Evolutionary conservation across 371 early-diverging fungal species (phyloP), one percentile per base, ranked within the genome.

Genomic region (Chytridiales sp.): DNA sequence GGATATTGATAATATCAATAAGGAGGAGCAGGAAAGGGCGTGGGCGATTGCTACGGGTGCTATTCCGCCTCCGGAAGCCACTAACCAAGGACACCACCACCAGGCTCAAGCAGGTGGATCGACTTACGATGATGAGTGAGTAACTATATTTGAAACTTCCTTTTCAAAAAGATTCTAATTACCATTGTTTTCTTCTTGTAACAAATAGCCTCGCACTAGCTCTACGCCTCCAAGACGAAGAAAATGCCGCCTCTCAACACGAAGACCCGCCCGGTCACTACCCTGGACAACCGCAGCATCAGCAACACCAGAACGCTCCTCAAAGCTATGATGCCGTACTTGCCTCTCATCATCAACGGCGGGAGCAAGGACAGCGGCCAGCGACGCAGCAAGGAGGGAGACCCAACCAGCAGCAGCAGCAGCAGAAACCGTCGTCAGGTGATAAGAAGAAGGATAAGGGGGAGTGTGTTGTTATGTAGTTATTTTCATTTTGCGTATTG

Each of bases 221-320:
- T 21, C 32, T 69, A 24, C 26, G 57, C 21, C 31, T 73, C 34
- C 73, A 73, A 40, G 46, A 64, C 21, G 67, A 73, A 51, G 73
- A 73, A 40, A 43, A 69, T 3, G 50, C n/a, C 30, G 35, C 17
- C 15, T 32, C 15, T 9, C 13, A 1, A 11, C 55, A 48, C 15
- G 35, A 13, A 21, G 24, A 32, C 24, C 15, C 31, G 19, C 22
- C 6, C 3, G 32, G n/a, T 13, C 48, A 47, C n/a, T n/a, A n/a
- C n/a, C n/a, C n/a, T n/a, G 35, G 30, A n/a, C n/a, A n/a, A n/a
- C n/a, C n/a, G n/a, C n/a, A n/a, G n/a, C n/a, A n/a, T n/a, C n/a
- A n/a, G n/a, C n/a, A n/a, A n/a, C n/a, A n/a, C n/a, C n/a, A n/a
- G n/a, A n/a, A n/a, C n/a, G n/a, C n/a, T n/a, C n/a, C n/a, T n/a